These are phyloP conservation scores for Tephrocybe sp. DNA, from an alignment of 768 basidiomycete species.

Conservation along the genomic window DNA sequence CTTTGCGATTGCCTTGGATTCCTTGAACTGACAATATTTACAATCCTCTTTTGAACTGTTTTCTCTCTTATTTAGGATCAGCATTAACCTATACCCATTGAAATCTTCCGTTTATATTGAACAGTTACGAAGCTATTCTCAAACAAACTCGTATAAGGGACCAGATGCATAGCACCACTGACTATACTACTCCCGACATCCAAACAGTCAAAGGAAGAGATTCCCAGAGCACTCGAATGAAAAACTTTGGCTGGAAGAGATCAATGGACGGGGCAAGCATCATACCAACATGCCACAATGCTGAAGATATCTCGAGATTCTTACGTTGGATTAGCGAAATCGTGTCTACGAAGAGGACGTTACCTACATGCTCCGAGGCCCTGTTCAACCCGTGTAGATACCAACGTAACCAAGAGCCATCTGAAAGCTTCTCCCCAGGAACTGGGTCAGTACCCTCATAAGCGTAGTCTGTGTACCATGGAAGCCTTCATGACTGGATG, in stretches of 20 bases:
- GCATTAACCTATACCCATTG: too few relatives aligned
- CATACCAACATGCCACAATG: conserved; percentile 5
- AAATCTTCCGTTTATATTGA: too few relatives aligned
- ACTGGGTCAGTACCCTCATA: background rate
- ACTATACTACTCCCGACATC: too few relatives aligned
- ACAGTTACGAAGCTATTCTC: too few relatives aligned
- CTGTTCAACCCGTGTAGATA: background rate
- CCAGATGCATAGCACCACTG: too few relatives aligned
- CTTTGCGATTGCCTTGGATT: background rate
- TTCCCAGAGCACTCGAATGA: background rate
- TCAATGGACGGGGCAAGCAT: conserved; percentile 6
- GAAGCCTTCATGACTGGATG: background rate
- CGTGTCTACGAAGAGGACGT: background rate
- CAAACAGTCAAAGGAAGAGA: too few relatives aligned
- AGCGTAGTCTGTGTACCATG: background rate
- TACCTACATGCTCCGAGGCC: background rate
- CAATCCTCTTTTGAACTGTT: too few relatives aligned
- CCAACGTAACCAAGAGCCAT: conserved; percentile 3
- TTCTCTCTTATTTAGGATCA: too few relatives aligned
- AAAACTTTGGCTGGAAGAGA: conserved; percentile 1
- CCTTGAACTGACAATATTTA: background rate
- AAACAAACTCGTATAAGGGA: too few relatives aligned
- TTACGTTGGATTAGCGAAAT: background rate
- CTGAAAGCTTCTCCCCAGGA: conserved; percentile 2
- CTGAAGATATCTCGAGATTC: conserved; percentile 3